Evolutionary conservation across 805 yeast species (phyloP).

Genomic region (Cyberlindnera sargentensis): DNA sequence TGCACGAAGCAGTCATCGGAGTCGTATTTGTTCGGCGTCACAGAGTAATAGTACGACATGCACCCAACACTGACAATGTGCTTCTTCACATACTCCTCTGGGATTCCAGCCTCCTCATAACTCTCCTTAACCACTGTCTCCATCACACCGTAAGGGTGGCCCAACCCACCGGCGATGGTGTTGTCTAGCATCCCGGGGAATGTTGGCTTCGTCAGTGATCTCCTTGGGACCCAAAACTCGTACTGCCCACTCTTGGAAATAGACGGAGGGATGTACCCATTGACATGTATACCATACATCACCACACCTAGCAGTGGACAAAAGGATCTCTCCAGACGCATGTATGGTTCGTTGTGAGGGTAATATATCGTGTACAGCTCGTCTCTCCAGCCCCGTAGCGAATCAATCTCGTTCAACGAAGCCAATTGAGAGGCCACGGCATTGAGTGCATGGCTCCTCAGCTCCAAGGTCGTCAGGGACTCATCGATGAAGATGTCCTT

Average conservation of each 20-base stretch:
- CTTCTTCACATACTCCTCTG: slow-evolving; percentile 38
- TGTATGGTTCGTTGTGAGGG: slow-evolving; percentile 48
- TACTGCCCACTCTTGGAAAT: slow-evolving; percentile 32
- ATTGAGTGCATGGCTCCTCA: slow-evolving; percentile 35
- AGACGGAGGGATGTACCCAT: slow-evolving; percentile 58
- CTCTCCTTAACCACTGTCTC: slow-evolving; percentile 86
- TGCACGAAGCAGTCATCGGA: slow-evolving; percentile 57
- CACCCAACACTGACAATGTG: slow-evolving; percentile 52
- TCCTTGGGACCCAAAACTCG: slow-evolving; percentile 77
- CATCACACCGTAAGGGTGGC: slow-evolving; percentile 63
- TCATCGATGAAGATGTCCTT: slow-evolving; percentile 25
- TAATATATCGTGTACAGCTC: slow-evolving; percentile 73
- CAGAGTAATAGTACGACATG: slow-evolving; percentile 55
- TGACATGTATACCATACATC: slow-evolving; percentile 85
- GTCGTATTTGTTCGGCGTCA: slow-evolving; percentile 27
- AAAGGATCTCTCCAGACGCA: slow-evolving; percentile 73
- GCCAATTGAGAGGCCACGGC: slow-evolving; percentile 37
- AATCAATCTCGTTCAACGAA: slow-evolving; percentile 28
- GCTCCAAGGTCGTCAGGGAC: slow-evolving; percentile 30
- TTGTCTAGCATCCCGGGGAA: slow-evolving; percentile 90
- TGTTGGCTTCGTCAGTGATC: slow-evolving; percentile 74
- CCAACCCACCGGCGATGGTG: slow-evolving; percentile 93
- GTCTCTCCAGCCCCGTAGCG: slow-evolving; percentile 72
- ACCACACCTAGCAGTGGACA: slow-evolving; percentile 78
- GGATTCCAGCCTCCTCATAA: slow-evolving; percentile 84